Conservation (phyloP, 164 flowering plant species). For the Liriodendron chinense region DNA sequence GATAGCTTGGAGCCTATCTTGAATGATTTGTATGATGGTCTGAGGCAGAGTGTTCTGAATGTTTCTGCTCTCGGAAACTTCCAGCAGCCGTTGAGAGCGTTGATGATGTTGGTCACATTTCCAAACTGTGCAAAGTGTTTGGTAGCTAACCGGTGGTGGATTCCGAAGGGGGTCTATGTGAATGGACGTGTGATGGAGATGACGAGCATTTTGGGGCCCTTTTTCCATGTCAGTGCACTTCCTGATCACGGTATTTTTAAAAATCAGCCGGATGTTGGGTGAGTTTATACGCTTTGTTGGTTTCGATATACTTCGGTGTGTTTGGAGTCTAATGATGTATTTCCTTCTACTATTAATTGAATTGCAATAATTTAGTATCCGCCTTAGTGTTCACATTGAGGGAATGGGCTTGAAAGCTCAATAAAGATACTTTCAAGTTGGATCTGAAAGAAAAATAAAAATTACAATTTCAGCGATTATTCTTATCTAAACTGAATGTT, state of each 20-base stretch:
- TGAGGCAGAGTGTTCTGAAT: constrained; percentile 73
- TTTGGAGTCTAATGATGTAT: background rate
- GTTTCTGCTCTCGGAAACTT: constrained; percentile 88
- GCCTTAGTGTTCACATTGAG: no score
- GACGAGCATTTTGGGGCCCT: constrained; percentile 94
- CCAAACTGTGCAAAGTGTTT: constrained; percentile 67
- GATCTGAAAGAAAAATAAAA: no score
- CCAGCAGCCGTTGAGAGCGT: constrained; percentile 82
- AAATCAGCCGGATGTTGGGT: constrained; percentile 97
- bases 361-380: no score
- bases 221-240: constrained; percentile 92
- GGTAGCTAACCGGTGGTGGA: constrained; percentile 90
- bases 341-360: no score
- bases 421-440: no score
- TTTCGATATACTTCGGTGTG: no score
- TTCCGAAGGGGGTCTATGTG: constrained; percentile 60
- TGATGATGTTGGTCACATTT: constrained; percentile 56
- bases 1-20: constrained; percentile 78
- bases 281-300: constrained; percentile 24
- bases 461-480: no score
- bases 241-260: constrained; percentile 78
- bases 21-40: constrained; percentile 73
- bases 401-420: no score
- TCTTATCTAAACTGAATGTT: no score
- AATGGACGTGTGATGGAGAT: constrained; percentile 92